Conservation (phyloP, 2,329 filamentous ascomycete species). For the Phoma sp. region DNA sequence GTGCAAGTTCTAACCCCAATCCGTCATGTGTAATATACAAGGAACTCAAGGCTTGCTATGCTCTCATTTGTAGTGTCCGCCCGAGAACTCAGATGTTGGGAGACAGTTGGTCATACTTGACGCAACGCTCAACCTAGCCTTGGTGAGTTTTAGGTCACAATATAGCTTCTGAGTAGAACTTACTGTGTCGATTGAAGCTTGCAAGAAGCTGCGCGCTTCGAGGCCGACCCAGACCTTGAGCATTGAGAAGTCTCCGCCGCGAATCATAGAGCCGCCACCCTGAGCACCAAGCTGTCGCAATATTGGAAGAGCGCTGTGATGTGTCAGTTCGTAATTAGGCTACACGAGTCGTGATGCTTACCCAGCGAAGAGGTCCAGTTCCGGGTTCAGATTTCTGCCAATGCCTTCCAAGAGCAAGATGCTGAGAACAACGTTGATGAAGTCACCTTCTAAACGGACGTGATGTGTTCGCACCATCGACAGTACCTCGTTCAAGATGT, state of each 20-base stretch:
- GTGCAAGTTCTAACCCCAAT: not conserved
- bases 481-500: constrained; percentile 89
- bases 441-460: constrained; percentile 93
- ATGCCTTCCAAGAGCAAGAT: constrained; percentile 95
- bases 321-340: constrained; percentile 17
- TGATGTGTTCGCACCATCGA: constrained; percentile 92
- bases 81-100: constrained; percentile 71
- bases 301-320: constrained; percentile 80
- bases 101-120: constrained; percentile 87
- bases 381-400: constrained; percentile 82
- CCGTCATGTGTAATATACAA: not conserved
- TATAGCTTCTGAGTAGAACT: constrained; percentile 44
- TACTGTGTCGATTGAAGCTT: constrained; percentile 87
- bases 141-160: constrained; percentile 1
- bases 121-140: constrained; percentile 77
- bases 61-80: not conserved
- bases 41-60: not conserved
- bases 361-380: constrained; percentile 84
- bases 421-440: constrained; percentile 96
- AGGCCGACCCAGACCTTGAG: constrained; percentile 89
- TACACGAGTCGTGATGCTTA: constrained; percentile 44
- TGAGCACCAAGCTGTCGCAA: constrained; percentile 84
- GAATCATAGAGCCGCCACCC: constrained; percentile 64
- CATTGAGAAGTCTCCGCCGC: constrained; percentile 66
- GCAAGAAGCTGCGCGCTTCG: constrained; percentile 86